Conservation (phyloP, 1,284 basidiomycete species). For the Coniophora puteana region DNA sequence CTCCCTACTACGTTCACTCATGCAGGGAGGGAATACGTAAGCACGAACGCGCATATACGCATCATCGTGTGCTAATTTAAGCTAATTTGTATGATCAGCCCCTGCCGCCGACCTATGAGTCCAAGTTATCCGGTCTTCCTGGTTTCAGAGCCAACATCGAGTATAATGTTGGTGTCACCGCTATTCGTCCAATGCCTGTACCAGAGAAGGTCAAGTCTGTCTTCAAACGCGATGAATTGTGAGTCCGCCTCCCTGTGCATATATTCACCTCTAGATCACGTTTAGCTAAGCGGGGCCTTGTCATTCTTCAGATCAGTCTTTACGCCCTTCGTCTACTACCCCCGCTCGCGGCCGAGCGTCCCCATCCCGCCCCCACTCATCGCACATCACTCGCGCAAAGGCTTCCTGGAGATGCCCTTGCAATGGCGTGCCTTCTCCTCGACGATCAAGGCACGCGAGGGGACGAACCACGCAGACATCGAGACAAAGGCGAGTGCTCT, state of each 20-base stretch:
- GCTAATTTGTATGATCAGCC: constrained; percentile 34
- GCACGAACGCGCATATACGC: constrained; percentile 27
- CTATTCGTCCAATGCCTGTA: constrained; percentile 38
- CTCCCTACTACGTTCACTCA: constrained; percentile 58
- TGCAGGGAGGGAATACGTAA: constrained; percentile 53
- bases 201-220: constrained; percentile 40
- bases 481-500: constrained; percentile 30
- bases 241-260: constrained; percentile 14
- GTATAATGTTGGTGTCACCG: constrained; percentile 50
- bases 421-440: constrained; percentile 54
- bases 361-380: constrained; percentile 48
- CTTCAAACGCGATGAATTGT: constrained; percentile 45
- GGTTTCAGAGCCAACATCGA: constrained; percentile 60
- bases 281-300: too few relatives aligned
- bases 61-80: constrained; percentile 6
- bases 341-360: constrained; percentile 56
- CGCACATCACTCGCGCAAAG: constrained; percentile 23
- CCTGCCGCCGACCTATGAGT: constrained; percentile 61
- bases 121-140: constrained; percentile 60
- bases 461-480: constrained; percentile 47
- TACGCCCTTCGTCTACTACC: constrained; percentile 62
- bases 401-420: constrained; percentile 36
- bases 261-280: constrained; percentile 1
- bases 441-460: constrained; percentile 33
- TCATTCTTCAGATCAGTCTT: constrained; percentile 40